Percentiles rank a stretch among this genome's conserved stretches.
Evolutionary conservation across 345 rosid species (phyloP).

Genomic region (Boechera retrofracta): DNA sequence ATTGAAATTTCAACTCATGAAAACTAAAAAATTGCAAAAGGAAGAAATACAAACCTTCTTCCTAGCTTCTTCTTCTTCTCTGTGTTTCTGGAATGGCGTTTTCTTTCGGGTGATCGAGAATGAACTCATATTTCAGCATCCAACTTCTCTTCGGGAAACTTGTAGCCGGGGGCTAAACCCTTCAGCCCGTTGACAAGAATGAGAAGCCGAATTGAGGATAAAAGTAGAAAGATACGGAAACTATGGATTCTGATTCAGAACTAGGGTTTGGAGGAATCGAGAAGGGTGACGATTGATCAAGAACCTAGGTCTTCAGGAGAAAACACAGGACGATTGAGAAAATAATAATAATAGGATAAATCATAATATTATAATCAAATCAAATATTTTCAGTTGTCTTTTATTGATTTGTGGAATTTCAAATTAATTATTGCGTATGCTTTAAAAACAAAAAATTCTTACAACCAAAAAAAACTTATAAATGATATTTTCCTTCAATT

Average conservation of each 20-base stretch:
- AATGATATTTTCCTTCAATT: too few species aligned
- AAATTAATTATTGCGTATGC: not conserved
- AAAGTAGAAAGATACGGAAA: not conserved
- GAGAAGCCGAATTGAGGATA: not conserved
- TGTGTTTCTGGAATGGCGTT: slow-evolving; percentile 96
- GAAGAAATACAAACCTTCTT: slow-evolving; percentile 60
- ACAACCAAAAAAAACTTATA: too few species aligned
- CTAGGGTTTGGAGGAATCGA: slow-evolving; percentile 35
- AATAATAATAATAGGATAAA: not conserved
- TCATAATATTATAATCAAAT: not conserved
- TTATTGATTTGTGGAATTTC: not conserved
- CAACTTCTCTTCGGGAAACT: slow-evolving; percentile 1
- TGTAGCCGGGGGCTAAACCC: slow-evolving; percentile 6
- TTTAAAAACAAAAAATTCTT: too few species aligned
- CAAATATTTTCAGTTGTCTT: not conserved
- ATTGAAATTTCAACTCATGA: slow-evolving; percentile 4
- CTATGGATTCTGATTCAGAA: slow-evolving; percentile 23
- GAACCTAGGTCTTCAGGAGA: slow-evolving; percentile 35
- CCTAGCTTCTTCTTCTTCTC: slow-evolving; percentile 98
- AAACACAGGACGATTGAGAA: not conserved
- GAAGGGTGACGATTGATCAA: slow-evolving; percentile 30
- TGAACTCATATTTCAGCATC: slow-evolving; percentile 67
- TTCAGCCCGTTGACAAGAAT: slow-evolving; percentile 1
- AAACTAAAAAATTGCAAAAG: not conserved
- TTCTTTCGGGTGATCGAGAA: slow-evolving; percentile 94